A percentile compares a stretch with the other conserved stretches of the same genome.
Evolutionary conservation across 352 stramenopile genomes (phyloP).

Genomic region (Phytophthora kernoviae): DNA sequence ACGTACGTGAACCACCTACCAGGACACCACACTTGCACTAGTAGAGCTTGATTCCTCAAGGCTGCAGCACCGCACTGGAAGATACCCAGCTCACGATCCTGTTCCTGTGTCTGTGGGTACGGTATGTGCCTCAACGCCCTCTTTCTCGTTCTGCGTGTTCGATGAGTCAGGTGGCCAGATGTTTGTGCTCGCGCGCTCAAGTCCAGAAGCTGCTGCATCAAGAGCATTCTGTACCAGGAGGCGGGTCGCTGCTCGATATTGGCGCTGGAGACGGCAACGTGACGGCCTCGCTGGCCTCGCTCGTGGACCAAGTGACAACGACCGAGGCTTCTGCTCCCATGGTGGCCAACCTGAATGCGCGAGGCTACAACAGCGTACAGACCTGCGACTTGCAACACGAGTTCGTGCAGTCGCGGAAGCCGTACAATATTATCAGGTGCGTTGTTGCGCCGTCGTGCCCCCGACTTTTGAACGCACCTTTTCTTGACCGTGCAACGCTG

Average conservation of each 20-base stretch:
- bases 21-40: conserved; percentile 2
- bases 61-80: conserved; percentile 16
- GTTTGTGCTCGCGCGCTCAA: conserved; percentile 82
- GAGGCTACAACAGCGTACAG: conserved; percentile 81
- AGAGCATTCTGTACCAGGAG: conserved; percentile 37
- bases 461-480: conserved; percentile 16
- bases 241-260: conserved; percentile 74
- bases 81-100: conserved; percentile 20
- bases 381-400: conserved; percentile 72
- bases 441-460: conserved; percentile 10
- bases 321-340: conserved; percentile 84
- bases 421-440: conserved; percentile 86
- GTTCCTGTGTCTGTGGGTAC: not conserved
- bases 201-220: conserved; percentile 65
- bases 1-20: conserved; percentile 46
- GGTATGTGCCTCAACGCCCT: not conserved
- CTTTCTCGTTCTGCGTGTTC: conserved; percentile 2
- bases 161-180: conserved; percentile 75
- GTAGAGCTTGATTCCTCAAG: not conserved
- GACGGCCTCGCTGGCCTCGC: conserved; percentile 75
- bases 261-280: conserved; percentile 86
- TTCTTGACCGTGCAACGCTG: conserved; percentile 28
- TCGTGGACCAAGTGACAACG: conserved; percentile 68
- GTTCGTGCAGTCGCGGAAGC: conserved; percentile 65
- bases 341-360: conserved; percentile 73